Evolutionary conservation across 768 basidiomycete genomes (phyloP).

Genomic region (Suillus subaureus): DNA sequence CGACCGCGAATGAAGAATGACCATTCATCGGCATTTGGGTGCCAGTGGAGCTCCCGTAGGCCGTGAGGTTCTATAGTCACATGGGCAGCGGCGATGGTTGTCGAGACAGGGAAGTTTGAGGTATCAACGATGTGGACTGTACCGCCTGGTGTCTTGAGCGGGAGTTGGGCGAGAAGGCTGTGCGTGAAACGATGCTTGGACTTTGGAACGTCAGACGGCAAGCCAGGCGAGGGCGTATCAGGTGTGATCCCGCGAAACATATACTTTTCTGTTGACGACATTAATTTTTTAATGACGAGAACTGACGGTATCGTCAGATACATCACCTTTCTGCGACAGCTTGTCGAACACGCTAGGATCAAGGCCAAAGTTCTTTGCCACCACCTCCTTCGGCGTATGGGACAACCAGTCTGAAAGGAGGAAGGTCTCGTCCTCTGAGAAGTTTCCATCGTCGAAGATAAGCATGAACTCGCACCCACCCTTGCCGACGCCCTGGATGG

Average conservation of each 20-base stretch:
- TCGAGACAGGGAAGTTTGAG: constrained; percentile 48
- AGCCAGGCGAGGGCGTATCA: constrained; percentile 42
- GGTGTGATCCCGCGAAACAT: constrained; percentile 45
- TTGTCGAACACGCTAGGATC: constrained; percentile 45
- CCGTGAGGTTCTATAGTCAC: constrained; percentile 52
- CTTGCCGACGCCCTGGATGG: constrained; percentile 39
- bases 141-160: constrained; percentile 43
- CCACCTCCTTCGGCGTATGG: constrained; percentile 41
- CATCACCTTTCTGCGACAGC: constrained; percentile 36
- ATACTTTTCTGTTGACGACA: constrained; percentile 45
- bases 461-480: constrained; percentile 49
- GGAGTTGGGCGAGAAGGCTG: not conserved
- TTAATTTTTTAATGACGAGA: not conserved
- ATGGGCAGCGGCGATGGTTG: constrained; percentile 53
- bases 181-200: constrained; percentile 29
- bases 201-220: constrained; percentile 48
- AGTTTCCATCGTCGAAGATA: constrained; percentile 34
- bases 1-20: constrained; percentile 32
- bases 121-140: constrained; percentile 56
- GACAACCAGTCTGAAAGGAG: constrained; percentile 58
- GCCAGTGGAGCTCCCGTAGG: constrained; percentile 49
- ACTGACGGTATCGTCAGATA: not conserved
- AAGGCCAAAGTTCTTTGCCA: constrained; percentile 58
- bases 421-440: constrained; percentile 53
- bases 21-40: constrained; percentile 43